A percentile compares a stretch with the other conserved stretches of the same genome.
phyloP scores from a whole-genome alignment of 139 green algal species.

The Pseudopediastrum boryanum region DNA sequence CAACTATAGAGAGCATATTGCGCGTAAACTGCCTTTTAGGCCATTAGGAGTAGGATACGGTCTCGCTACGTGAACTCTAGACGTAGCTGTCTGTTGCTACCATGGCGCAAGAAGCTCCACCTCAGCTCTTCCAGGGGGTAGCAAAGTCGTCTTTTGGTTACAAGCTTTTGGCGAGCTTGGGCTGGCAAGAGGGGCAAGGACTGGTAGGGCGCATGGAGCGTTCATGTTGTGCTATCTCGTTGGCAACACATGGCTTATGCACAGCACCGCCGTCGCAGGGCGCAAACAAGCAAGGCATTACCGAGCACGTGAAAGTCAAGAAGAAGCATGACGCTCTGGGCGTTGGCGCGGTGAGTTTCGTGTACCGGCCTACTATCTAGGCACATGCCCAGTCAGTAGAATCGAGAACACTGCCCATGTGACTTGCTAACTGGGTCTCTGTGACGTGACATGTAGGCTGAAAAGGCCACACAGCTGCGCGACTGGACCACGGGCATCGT shows the following conservation, averaged over 20 bases:
- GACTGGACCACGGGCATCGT: constrained; percentile 81
- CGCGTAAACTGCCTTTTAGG: neutral
- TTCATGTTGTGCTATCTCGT: neutral
- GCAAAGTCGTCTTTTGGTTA: constrained; percentile 76
- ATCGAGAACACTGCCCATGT: neutral
- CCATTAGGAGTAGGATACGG: neutral
- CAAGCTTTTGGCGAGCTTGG: constrained; percentile 76
- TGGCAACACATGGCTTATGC: neutral
- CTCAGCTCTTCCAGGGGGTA: constrained; percentile 69
- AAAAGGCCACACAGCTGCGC: constrained; percentile 45
- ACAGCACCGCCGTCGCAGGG: constrained; percentile 49
- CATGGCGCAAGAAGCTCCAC: constrained; percentile 14
- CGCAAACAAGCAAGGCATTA: constrained; percentile 82
- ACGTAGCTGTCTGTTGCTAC: neutral
- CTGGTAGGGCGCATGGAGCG: constrained; percentile 53
- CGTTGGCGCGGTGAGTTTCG: constrained; percentile 68
- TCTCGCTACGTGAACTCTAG: neutral
- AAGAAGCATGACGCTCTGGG: constrained; percentile 84
- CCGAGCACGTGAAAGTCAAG: constrained; percentile 84
- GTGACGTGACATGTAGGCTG: constrained; percentile 45
- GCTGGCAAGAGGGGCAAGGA: constrained; percentile 86
- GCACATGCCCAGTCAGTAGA: too few relatives aligned
- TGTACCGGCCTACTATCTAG: neutral
- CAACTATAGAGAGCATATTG: neutral
- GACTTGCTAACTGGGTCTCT: neutral